Evolutionary conservation across 176 grass and related monocot genomes (phyloP).

Genomic region (Oropetium thomaeum): DNA sequence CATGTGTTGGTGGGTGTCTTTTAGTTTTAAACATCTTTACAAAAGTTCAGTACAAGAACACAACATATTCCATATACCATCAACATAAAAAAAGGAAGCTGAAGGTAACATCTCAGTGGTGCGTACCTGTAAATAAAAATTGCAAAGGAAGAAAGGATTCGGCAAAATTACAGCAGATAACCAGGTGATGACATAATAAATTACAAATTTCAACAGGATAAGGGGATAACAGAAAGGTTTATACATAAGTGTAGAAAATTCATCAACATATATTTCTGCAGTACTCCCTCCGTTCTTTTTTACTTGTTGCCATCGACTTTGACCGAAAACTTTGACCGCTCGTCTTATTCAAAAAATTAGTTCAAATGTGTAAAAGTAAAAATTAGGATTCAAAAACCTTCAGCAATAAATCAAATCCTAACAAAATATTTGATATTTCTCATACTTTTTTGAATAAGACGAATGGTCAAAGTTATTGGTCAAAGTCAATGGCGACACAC

Average conservation of each 20-base stretch:
- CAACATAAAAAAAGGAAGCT: not conserved
- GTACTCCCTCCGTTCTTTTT: too few species aligned
- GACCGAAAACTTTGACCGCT: too few species aligned
- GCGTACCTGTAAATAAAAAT: not conserved
- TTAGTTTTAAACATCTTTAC: not conserved
- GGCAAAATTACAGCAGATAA: constrained; percentile 1
- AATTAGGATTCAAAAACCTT: too few species aligned
- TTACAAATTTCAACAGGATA: not conserved
- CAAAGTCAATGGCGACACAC: too few species aligned
- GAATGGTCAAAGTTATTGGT: too few species aligned
- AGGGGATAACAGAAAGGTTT: constrained; percentile 2
- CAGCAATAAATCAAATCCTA: too few species aligned
- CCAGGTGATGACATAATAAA: constrained; percentile 8
- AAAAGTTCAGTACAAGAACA: not conserved
- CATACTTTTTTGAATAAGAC: too few species aligned
- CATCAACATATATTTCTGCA: not conserved
- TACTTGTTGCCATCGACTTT: too few species aligned
- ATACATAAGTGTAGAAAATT: not conserved
- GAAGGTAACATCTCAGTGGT: not conserved
- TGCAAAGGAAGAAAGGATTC: not conserved
- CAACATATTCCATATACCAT: not conserved
- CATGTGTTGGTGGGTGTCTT: not conserved
- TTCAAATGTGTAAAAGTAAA: too few species aligned
- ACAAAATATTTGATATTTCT: too few species aligned
- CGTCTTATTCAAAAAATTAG: too few species aligned